Conservation (phyloP, 257 asterid genomes). For the Eustoma russellianum region DNA sequence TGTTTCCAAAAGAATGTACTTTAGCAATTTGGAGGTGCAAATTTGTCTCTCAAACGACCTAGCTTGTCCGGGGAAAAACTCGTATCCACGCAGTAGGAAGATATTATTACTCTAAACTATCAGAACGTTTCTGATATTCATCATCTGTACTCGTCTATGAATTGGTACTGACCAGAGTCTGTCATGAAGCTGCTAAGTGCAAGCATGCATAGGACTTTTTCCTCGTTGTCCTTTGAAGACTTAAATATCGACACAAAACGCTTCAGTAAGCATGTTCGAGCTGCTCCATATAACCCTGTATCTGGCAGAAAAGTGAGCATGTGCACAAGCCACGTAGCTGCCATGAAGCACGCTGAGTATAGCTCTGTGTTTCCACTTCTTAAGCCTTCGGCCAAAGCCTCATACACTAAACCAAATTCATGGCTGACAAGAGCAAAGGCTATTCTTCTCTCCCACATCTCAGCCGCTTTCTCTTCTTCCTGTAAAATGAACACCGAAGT, state of each 20-base stretch:
- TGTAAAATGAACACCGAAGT: constrained; percentile 3
- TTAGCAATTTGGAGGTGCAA: no score
- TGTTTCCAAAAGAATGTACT: no score
- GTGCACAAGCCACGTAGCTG: constrained; percentile 68
- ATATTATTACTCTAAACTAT: not conserved
- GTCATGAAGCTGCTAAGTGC: constrained; percentile 61
- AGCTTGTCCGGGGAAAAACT: no score
- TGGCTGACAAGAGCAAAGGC: constrained; percentile 64
- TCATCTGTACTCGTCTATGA: not conserved
- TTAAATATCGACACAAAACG: constrained; percentile 56
- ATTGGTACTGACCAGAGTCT: constrained; percentile 49
- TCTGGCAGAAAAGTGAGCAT: constrained; percentile 71
- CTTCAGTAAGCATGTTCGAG: constrained; percentile 64
- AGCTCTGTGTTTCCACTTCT: constrained; percentile 43
- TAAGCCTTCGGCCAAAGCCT: constrained; percentile 68
- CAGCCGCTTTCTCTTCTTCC: constrained; percentile 62
- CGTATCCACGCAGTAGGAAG: no score
- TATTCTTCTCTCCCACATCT: constrained; percentile 70
- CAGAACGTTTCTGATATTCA: not conserved
- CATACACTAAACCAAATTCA: constrained; percentile 74
- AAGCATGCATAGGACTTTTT: constrained; percentile 65
- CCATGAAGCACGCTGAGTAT: constrained; percentile 56
- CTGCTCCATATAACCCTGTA: constrained; percentile 73
- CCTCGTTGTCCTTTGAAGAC: constrained; percentile 43
- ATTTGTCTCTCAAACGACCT: no score